Base-by-base conservation (phyloP, 2,329 filamentous ascomycete genomes). In the Mycosphaerella arachidis region DNA sequence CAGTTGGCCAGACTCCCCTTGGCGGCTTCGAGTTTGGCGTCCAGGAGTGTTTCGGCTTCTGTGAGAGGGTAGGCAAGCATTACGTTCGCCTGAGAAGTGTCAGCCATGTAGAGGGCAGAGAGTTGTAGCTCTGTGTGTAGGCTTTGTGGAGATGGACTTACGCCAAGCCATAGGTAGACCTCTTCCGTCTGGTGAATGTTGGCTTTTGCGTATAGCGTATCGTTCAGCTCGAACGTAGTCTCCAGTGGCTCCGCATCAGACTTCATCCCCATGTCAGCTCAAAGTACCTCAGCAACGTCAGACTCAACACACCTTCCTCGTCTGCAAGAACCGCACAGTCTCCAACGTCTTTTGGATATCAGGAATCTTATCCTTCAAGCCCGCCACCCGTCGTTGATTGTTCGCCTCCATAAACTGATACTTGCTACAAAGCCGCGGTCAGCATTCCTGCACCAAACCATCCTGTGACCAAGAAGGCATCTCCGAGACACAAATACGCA, bases 381-480 rank as follows among this genome's bases (percentile, higher is more conserved):
- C 92, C 4, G 83, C 81, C 56, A 90, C 88, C 52, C 94, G 85
- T 64, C 91, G 84, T 75, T 96, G 89, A 60, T 94, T 90, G 76
- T 96, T 97, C 73, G 89, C 82, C 78, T 97, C 92, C 94, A 99
- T 99, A 79, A 97, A 99, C 76, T 97, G 94, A 80, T 99, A 99
- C 83, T 99, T 99, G 69, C 92, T 96, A 73, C 74, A 73, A 71
- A 9, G 30, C 29, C 5, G 35, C 53, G 2, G 12, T 55, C 46
- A 51, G 35, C 56, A 53, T 20, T 20, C 10, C 13, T 24, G 10
- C 30, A 48, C 24, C 24, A 24, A 24, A 24, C 24, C 24, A 24
- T 24, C 24, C 24, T 24, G 3, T 24, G 2, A 18, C 29, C 16
- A n/a, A 45, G 53, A 56, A 8, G 8, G 3, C 43, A 6, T 24